phyloP scores from a whole-genome alignment of 108 stramenopile genomes.

The Skeletonema potamos region DNA sequence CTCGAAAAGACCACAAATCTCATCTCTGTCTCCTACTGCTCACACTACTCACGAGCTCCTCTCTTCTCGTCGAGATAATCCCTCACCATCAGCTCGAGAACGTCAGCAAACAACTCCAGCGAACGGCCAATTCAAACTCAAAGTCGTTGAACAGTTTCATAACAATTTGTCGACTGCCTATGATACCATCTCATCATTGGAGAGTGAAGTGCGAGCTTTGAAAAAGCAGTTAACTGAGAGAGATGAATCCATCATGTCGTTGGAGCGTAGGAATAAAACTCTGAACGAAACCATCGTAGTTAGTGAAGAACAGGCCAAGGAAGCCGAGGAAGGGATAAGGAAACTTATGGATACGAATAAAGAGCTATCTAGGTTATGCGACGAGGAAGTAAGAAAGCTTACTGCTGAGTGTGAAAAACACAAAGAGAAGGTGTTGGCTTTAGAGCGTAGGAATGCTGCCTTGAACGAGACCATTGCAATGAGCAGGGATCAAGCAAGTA shows the following conservation, averaged over 20 bases:
- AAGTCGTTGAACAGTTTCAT: slow-evolving; percentile 26
- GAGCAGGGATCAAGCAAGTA: background rate
- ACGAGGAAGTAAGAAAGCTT: background rate
- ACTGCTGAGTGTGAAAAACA: background rate
- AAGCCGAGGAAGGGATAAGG: slow-evolving; percentile 18
- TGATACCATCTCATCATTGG: slow-evolving; percentile 34
- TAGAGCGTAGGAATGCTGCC: background rate
- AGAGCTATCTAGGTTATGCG: background rate
- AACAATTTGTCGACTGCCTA: slow-evolving; percentile 26
- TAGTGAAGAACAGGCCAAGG: slow-evolving; percentile 1
- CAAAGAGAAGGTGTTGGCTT: background rate
- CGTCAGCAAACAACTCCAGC: background rate
- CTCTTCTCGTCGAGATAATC: slow-evolving; percentile 3
- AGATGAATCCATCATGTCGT: slow-evolving; percentile 19
- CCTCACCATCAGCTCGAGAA: background rate
- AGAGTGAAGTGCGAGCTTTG: slow-evolving; percentile 25
- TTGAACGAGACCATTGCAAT: background rate
- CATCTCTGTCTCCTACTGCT: background rate
- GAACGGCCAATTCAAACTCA: slow-evolving; percentile 13
- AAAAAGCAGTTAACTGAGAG: slow-evolving; percentile 18
- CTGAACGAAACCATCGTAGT: slow-evolving; percentile 13
- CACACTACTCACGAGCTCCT: background rate
- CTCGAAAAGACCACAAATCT: background rate
- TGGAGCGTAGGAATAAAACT: slow-evolving; percentile 20
- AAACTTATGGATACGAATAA: background rate